These are phyloP conservation scores for Fonsecaea nubica DNA, from an alignment of 2,329 filamentous ascomycete genomes.

Conservation along the genomic window DNA sequence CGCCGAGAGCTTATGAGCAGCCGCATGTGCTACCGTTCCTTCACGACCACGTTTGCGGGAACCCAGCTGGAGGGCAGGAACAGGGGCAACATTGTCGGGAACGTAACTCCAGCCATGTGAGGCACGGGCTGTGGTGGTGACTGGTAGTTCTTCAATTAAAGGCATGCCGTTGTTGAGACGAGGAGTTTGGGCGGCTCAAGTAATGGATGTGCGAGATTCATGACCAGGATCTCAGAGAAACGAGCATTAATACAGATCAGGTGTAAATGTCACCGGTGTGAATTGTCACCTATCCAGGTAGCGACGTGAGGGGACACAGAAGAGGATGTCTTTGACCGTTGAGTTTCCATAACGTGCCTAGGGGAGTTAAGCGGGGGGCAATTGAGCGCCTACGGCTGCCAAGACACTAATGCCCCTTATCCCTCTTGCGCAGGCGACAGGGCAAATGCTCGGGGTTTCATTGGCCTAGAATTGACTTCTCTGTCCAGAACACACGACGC, in stretches of 20 bases:
- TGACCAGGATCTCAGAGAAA: background rate
- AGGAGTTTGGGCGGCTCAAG: background rate
- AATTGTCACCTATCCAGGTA: background rate
- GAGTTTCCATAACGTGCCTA: too few species aligned
- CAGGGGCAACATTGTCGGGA: conserved; percentile 71
- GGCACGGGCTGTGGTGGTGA: conserved; percentile 61
- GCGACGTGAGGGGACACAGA: too few species aligned
- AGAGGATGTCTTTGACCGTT: too few species aligned
- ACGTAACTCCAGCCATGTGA: conserved; percentile 94
- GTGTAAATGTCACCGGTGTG: too few species aligned
- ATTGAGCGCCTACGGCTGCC: background rate
- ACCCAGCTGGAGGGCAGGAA: conserved; percentile 55
- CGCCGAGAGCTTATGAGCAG: conserved; percentile 72
- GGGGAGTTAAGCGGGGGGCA: too few species aligned
- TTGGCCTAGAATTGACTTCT: background rate
- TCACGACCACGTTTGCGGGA: conserved; percentile 64
- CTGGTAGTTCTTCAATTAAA: conserved; percentile 80
- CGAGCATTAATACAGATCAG: too few species aligned
- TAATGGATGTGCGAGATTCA: background rate
- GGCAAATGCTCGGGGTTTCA: background rate
- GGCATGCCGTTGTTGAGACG: conserved; percentile 54
- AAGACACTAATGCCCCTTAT: background rate
- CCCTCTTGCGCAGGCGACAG: background rate
- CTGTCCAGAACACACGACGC: background rate
- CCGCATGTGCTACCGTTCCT: conserved; percentile 47